These are phyloP conservation scores for Talaromyces sp. DNA, from an alignment of 2,329 filamentous ascomycete genomes.

Conservation along the genomic window DNA sequence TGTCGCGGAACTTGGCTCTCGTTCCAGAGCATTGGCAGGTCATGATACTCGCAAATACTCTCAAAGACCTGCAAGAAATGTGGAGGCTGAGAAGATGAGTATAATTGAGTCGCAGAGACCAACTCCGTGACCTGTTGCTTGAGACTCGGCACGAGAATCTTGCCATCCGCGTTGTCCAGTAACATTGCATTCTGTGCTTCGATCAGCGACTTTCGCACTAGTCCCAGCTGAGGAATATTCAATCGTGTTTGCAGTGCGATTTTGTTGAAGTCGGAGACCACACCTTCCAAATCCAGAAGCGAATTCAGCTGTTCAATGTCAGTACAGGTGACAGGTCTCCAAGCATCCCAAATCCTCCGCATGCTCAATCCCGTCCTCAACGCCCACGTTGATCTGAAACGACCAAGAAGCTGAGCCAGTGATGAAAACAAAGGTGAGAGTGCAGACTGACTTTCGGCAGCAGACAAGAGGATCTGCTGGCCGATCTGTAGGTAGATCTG, in stretches of 20 bases:
- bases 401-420: constrained; percentile 39
- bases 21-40: constrained; percentile 28
- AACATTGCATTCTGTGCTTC: constrained; percentile 38
- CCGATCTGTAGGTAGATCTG: constrained; percentile 51
- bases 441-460: constrained; percentile 26
- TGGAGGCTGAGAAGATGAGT: constrained; percentile 31
- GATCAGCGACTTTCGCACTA: constrained; percentile 37
- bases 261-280: constrained; percentile 36
- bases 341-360: constrained; percentile 70
- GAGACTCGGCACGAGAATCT: constrained; percentile 35
- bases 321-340: constrained; percentile 59
- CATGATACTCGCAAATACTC: constrained; percentile 45
- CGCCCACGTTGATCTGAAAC: constrained; percentile 67
- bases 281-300: constrained; percentile 35
- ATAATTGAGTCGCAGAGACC: constrained; percentile 29
- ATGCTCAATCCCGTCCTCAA: constrained; percentile 73
- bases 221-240: constrained; percentile 34
- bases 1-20: constrained; percentile 19
- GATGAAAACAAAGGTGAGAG: constrained; percentile 28
- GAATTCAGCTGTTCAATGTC: constrained; percentile 32
- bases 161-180: constrained; percentile 34
- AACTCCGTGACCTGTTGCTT: constrained; percentile 38
- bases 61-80: constrained; percentile 49
- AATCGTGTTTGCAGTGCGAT: constrained; percentile 36
- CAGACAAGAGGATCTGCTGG: constrained; percentile 32